Evolutionary conservation across 768 basidiomycete species (phyloP).

Genomic region (Boletus pseudopeckii): DNA sequence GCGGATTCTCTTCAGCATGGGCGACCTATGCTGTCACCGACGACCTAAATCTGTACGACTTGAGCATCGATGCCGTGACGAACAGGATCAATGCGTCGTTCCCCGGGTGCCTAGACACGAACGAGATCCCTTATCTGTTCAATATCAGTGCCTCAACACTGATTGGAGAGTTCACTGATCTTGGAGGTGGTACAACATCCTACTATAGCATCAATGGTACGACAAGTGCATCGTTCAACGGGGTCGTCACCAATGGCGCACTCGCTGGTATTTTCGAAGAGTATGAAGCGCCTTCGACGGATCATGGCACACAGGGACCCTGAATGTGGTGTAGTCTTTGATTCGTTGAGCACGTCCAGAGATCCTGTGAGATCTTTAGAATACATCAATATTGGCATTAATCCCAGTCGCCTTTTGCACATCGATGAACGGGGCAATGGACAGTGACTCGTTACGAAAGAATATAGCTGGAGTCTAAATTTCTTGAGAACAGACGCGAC

Average conservation of each 20-base stretch:
- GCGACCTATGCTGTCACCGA: conserved; percentile 14
- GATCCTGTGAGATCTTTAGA: no score
- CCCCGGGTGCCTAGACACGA: conserved; percentile 2
- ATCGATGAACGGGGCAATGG: no score
- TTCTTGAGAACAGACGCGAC: no score
- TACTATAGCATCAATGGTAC: conserved; percentile 10
- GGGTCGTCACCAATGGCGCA: neutral
- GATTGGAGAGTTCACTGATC: conserved; percentile 6
- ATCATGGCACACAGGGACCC: no score
- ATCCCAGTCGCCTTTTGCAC: no score
- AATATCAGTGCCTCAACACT: neutral
- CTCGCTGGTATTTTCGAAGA: conserved; percentile 7
- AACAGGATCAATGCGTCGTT: neutral
- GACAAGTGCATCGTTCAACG: conserved; percentile 4
- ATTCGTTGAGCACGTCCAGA: no score
- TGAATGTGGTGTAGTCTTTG: no score
- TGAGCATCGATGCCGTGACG: neutral
- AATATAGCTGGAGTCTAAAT: no score
- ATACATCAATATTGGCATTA: no score
- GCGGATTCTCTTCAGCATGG: conserved; percentile 5
- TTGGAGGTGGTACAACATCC: conserved; percentile 11
- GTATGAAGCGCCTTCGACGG: neutral
- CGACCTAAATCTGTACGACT: neutral
- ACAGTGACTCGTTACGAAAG: no score
- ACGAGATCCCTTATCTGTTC: conserved; percentile 6